Evolutionary conservation across 306 rosid species (phyloP), one percentile per base, ranked within the genome.

Genomic region (Gastrolobium villosum): DNA sequence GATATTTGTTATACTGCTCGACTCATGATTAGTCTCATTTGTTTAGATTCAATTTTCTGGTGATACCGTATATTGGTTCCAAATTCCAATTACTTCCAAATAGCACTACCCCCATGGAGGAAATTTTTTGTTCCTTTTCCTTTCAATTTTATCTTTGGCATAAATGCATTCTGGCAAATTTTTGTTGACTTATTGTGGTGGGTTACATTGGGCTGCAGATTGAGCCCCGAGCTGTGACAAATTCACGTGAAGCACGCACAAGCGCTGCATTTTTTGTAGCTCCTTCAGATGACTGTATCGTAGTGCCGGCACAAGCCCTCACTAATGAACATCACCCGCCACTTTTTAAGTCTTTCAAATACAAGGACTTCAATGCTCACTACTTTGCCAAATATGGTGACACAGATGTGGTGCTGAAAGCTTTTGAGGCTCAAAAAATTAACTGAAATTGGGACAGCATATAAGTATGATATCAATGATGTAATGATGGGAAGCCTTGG

Each of bases 181-280:
- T 15, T 63, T 36, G 4, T 50, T 11, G 4, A 49, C 28, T n/a
- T n/a, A n/a, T 26, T 66, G 26, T 66, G 39, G 11, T 41, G 26
- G 4, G 11, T 64, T 28, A 64, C 30, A 28, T 41, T 55, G 65
- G 20, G 10, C 2, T 41, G 32, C 54, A 87, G 93, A 72, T 91
- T 2, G 88, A 85, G 14, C 96, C 87, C 48, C 4, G 93, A 11
- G 96, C 52, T 11, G 89, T 86, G 76, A 91, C 93, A 5, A 91
- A 89, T 80, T 60, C 90, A 26, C 40, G 13, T 15, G 49, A 34
- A 6, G 68, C 76, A 37, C 68, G 93, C 13, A 86, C 85, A 6
- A 77, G 78, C 0, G 50, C 74, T 61, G 80, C 88, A 0, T 84
- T 84, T 61, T 86, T 86, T 1, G 30, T 87, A 6, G 54, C 69